Base-by-base conservation (phyloP, 148 eudicot species). In the Euryodendron excelsum region DNA sequence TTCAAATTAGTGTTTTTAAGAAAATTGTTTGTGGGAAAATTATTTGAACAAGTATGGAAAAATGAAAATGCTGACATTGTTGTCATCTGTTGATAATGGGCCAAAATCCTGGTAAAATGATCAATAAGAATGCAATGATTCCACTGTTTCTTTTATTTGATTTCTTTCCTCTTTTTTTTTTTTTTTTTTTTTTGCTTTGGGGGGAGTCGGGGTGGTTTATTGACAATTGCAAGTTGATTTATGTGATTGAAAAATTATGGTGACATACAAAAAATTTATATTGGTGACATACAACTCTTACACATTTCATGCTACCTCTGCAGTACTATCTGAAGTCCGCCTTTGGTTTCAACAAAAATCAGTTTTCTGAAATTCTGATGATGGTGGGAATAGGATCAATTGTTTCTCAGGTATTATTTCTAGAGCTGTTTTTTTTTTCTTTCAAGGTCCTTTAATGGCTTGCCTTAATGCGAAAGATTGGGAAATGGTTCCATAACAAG, bases 301-400 rank as follows among this genome's bases (percentile, higher is more conserved):
- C 23, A 18, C 23, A 31, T 55, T 62, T 59, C 53, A 6, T 80
- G 3, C 44, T 44, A 44, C 77, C 56, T 75, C 64, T 87, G 72
- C 90, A 94, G 97, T 94, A 92, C 82, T 94, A 94, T 78, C 89
- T 94, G 77, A 94, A 92, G 87, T 81, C 98, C 45, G 91, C 89
- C 48, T 94, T 94, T 86, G 97, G 97, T 61, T 94, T 92, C 76
- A 76, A 89, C 87, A 94, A 94, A 82, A 88, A 92, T 70, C 98
- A 92, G 70, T 88, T 92, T 77, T 92, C 98, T 48, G 94, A 94
- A 85, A 88, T 94, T 77, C 83, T 89, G 81, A 87, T 87, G 86
- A 80, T 90, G 81, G 98, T 94, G 73, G 98, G 96, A 78, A 81
- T 91, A 47, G 98, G 98, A 75, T 91, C 96, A 68, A 94, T 94